A percentile compares a stretch with the other conserved stretches of the same genome.
Evolutionary conservation across 108 stramenopile species (phyloP).

Genomic region (Cyclostephanos invisitatus): DNA sequence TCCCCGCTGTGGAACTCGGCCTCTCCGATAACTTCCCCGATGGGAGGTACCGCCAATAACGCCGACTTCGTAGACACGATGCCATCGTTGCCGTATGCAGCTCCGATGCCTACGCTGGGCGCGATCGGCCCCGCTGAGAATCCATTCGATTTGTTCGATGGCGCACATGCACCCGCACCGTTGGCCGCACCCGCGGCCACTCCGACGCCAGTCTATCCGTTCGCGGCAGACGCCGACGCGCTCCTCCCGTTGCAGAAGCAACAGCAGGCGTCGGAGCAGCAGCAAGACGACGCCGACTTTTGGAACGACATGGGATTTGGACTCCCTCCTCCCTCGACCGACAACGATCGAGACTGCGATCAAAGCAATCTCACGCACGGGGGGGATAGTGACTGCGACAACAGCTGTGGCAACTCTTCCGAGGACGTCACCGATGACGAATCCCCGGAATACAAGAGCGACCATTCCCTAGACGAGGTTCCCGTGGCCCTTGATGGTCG

Average conservation of each 20-base stretch:
- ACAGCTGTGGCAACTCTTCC: not conserved
- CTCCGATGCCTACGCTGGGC: not conserved
- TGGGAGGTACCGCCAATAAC: not conserved
- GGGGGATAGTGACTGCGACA: not conserved
- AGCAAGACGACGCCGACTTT: slow-evolving; percentile 20
- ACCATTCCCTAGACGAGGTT: not conserved
- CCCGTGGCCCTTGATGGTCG: slow-evolving; percentile 25
- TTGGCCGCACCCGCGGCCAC: not conserved
- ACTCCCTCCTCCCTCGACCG: not conserved
- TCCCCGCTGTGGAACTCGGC: slow-evolving; percentile 29
- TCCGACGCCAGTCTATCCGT: slow-evolving; percentile 9
- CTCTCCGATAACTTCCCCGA: slow-evolving; percentile 15
- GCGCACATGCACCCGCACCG: not conserved
- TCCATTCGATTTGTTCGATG: slow-evolving; percentile 31
- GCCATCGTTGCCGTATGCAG: not conserved
- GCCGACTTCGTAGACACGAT: not conserved
- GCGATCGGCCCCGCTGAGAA: not conserved
- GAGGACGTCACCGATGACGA: not conserved
- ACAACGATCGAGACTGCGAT: not conserved
- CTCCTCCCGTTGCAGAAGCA: not conserved
- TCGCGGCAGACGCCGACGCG: not conserved
- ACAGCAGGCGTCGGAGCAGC: not conserved
- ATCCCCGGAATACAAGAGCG: not conserved
- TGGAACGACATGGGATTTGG: slow-evolving; percentile 41
- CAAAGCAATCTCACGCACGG: not conserved